phyloP scores from a whole-genome alignment of 2,329 filamentous ascomycete species.

The Epichloe elymi region DNA sequence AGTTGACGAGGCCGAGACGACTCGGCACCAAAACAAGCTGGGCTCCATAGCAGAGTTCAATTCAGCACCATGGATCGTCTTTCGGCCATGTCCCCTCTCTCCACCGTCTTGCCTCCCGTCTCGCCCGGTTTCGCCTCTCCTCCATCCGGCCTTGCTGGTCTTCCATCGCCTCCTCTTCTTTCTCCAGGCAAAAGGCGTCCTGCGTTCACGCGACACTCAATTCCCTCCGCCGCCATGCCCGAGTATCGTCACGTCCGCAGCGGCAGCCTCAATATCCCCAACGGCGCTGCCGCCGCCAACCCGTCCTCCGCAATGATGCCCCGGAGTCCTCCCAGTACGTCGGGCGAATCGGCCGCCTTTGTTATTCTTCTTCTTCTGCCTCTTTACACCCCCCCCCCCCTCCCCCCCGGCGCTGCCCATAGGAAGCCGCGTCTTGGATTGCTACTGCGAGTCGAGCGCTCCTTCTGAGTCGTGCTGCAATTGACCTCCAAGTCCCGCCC shows the following conservation, averaged over 20 bases:
- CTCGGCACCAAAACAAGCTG: too few relatives aligned
- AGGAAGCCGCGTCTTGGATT: neutral
- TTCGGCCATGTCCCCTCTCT: conserved; percentile 6
- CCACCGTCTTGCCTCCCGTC: conserved; percentile 4
- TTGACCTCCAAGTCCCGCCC: conserved; percentile 3
- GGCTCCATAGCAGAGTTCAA: neutral
- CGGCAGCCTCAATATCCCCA: conserved; percentile 41
- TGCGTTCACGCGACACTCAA: conserved; percentile 5
- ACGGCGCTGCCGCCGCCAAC: conserved; percentile 14
- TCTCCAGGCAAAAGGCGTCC: conserved; percentile 2
- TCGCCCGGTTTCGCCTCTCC: conserved; percentile 4
- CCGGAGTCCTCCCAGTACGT: conserved; percentile 45
- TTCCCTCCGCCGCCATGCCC: conserved; percentile 23
- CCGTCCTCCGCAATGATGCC: conserved; percentile 22
- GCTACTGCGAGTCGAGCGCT: neutral
- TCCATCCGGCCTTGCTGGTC: conserved; percentile 2
- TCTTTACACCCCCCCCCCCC: neutral
- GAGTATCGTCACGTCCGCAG: conserved; percentile 45
- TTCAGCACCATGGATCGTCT: conserved; percentile 1
- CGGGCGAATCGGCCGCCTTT: neutral
- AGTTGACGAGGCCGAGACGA: too few relatives aligned
- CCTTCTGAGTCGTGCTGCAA: neutral
- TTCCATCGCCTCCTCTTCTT: conserved; percentile 4
- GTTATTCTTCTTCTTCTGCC: too few relatives aligned
- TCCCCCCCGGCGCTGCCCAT: neutral